Percentiles rank a stretch among this genome's conserved stretches.
Conservation (phyloP, 257 asterid species). For the Capsicum pubescens region DNA sequence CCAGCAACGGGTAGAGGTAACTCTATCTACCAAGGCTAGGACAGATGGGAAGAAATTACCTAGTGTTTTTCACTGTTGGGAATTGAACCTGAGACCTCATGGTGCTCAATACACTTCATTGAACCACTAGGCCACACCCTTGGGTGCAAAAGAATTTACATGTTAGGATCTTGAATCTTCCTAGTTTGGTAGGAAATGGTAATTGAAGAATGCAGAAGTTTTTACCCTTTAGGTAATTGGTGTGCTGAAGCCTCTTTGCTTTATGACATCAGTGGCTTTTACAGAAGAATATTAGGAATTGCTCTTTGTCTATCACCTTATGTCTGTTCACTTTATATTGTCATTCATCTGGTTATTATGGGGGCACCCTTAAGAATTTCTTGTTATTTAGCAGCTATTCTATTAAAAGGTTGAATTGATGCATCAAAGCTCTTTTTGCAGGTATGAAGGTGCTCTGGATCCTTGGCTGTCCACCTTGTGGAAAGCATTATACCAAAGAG, state of each 20-base stretch:
- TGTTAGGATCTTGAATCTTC: conserved; percentile 20
- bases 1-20: no score
- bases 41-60: no score
- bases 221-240: neutral
- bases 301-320: neutral
- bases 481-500: conserved; percentile 59
- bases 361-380: neutral
- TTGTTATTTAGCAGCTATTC: conserved; percentile 15
- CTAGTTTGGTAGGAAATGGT: neutral
- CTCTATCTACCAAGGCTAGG: no score
- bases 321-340: neutral
- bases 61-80: no score
- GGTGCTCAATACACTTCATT: no score
- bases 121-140: no score
- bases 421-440: conserved; percentile 40
- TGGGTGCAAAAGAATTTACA: neutral
- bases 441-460: conserved; percentile 98
- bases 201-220: neutral
- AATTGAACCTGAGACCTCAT: no score
- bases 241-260: conserved; percentile 13
- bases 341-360: conserved; percentile 4
- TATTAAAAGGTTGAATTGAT: conserved; percentile 17
- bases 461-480: conserved; percentile 93
- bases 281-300: neutral
- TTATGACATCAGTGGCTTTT: neutral